Evolutionary conservation across 2,329 filamentous ascomycete genomes (phyloP), one percentile per base, ranked within the genome.

Genomic region (Geosmithia putterillii): DNA sequence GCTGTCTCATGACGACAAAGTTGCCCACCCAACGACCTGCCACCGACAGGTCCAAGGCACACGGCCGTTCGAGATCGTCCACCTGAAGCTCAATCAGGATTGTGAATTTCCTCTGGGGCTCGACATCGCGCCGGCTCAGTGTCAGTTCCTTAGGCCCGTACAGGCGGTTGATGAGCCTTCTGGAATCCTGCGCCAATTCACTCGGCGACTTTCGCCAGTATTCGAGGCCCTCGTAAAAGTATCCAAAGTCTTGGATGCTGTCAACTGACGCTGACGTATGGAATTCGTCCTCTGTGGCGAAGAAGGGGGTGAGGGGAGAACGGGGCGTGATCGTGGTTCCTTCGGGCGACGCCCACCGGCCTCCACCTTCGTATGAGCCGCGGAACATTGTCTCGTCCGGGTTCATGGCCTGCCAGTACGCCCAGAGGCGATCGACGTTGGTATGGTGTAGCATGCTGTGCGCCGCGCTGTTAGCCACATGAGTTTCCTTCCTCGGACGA

Each of bases 381-480:
- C 45, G 51, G 51, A 68, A 65, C 23, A 63, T 53, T 43, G 52
- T 48, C 46, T 59, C 49, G 39, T 52, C 46, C 19, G 64, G 64
- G 45, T 55, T 51, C 42, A 73, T 63, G 22, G 61, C 62, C 51
- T 71, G 62, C 65, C 65, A 74, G 50, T 71, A 66, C n/a, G 75
- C 69, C 59, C 79, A 81, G 34, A 83, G 64, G 36, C 79, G 72
- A 52, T 83, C 78, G 43, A 83, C 69, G 51, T 83, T 77, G 52
- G 67, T 58, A 59, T 71, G 70, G 46, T 71, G 69, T 21, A 71
- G 53, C 66, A 64, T 66, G 50, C 59, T 61, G 36, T 17, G 21
- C 4, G 12, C 32, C 5, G 10, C 7, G 19, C 8, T 28, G 6
- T 42, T 25, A 43, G 38, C 25, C 20, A 5, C 19, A 32, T 32